These are phyloP conservation scores for Quercus tomentella DNA, from an alignment of 331 rosid species.

Conservation along the genomic window DNA sequence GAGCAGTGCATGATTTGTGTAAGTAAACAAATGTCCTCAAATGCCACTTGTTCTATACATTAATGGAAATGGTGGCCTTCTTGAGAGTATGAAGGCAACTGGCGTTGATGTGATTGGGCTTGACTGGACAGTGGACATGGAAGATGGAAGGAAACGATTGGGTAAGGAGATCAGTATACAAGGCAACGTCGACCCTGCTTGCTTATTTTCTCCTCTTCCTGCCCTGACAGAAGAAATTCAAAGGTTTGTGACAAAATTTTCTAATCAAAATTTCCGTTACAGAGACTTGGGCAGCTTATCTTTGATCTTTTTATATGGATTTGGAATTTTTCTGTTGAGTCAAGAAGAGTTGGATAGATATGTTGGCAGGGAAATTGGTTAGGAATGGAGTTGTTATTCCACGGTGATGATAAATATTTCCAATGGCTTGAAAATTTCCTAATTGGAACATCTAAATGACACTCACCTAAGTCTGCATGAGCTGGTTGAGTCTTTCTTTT, in stretches of 20 bases:
- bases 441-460: neutral
- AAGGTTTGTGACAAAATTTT: constrained; percentile 52
- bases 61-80: too few relatives aligned
- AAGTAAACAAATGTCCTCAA: neutral
- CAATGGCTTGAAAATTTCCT: neutral
- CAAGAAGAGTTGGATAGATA: neutral
- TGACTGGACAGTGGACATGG: too few relatives aligned
- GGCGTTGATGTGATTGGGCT: too few relatives aligned
- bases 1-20: too few relatives aligned
- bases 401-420: neutral
- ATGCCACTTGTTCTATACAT: too few relatives aligned
- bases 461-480: constrained; percentile 3
- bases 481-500: neutral
- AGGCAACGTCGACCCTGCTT: constrained; percentile 95
- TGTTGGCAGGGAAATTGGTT: neutral
- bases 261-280: neutral
- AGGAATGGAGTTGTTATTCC: neutral
- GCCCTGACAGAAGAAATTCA: constrained; percentile 82
- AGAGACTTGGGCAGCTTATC: neutral
- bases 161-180: constrained; percentile 46
- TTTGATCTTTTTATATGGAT: neutral
- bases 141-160: too few relatives aligned
- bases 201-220: constrained; percentile 73
- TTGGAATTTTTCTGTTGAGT: neutral
- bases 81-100: too few relatives aligned